These are phyloP conservation scores for Telfairia occidentalis DNA, from an alignment of 331 rosid genomes.

Conservation along the genomic window DNA sequence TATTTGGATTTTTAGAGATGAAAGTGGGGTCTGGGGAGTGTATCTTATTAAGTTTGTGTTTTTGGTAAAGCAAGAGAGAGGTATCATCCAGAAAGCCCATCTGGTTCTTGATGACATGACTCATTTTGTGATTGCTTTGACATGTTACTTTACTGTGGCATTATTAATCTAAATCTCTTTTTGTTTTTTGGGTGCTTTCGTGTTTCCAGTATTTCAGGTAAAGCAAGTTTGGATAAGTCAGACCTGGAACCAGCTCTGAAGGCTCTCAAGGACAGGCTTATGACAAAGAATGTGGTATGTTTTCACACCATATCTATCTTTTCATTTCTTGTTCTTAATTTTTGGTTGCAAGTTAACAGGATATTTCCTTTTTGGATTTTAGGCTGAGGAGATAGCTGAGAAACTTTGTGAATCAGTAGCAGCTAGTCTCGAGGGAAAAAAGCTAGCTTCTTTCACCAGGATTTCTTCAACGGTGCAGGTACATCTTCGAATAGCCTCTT, in stretches of 20 bases:
- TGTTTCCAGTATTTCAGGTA: slow-evolving; percentile 68
- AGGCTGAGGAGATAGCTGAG: slow-evolving; percentile 99
- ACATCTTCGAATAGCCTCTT: slow-evolving; percentile 14
- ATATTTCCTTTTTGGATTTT: slow-evolving; percentile 17
- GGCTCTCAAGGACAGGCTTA: slow-evolving; percentile 85
- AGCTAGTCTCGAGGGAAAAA: slow-evolving; percentile 94
- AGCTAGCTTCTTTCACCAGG: slow-evolving; percentile 88
- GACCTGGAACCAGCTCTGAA: slow-evolving; percentile 84
- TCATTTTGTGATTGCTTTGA: neutral
- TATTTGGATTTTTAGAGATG: neutral
- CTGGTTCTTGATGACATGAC: neutral
- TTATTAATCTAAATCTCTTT: neutral
- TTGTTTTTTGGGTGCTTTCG: neutral
- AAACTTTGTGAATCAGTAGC: slow-evolving; percentile 98
- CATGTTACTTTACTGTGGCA: neutral
- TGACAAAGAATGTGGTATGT: slow-evolving; percentile 98
- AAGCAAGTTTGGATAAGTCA: slow-evolving; percentile 76
- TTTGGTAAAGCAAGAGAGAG: neutral
- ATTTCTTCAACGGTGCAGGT: slow-evolving; percentile 96
- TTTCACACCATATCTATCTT: neutral
- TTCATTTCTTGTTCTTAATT: neutral
- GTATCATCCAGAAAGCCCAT: neutral
- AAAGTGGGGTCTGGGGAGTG: neutral
- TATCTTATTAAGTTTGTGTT: neutral
- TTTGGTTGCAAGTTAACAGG: slow-evolving; percentile 13